These are phyloP conservation scores for Colletotrichum gloeosporioides DNA, from an alignment of 2,329 filamentous ascomycete genomes.

Conservation along the genomic window DNA sequence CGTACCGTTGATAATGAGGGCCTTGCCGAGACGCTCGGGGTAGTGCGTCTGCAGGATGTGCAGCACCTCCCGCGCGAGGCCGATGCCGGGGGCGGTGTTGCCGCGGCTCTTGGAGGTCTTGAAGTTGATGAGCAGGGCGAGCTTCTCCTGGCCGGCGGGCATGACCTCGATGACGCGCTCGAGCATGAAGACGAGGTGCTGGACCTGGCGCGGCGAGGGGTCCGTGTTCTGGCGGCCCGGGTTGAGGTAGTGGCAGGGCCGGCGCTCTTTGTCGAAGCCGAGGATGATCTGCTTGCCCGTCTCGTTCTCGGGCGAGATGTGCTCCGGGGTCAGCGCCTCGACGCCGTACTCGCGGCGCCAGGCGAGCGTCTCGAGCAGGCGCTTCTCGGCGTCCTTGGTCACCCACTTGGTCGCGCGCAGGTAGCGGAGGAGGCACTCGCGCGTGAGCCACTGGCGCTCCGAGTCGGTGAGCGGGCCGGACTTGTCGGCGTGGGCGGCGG, in stretches of 20 bases:
- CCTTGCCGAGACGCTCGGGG: conserved; percentile 87
- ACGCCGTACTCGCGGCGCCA: conserved; percentile 94
- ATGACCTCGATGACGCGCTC: conserved; percentile 89
- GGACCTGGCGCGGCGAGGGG: conserved; percentile 81
- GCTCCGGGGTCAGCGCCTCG: conserved; percentile 78
- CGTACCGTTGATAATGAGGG: conserved; percentile 87
- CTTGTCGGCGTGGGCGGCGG: conserved; percentile 58
- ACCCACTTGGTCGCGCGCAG: conserved; percentile 94
- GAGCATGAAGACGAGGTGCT: conserved; percentile 96
- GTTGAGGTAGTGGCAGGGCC: conserved; percentile 91
- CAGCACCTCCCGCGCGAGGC: conserved; percentile 82
- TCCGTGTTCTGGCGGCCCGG: conserved; percentile 94
- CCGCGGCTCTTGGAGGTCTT: conserved; percentile 77
- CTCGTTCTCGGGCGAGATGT: conserved; percentile 93
- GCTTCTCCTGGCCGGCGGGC: conserved; percentile 83
- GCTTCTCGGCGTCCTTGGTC: conserved; percentile 74
- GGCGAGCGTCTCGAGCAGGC: conserved; percentile 79
- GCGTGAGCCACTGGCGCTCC: conserved; percentile 89
- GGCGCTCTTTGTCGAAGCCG: conserved; percentile 83
- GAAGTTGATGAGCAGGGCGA: conserved; percentile 92
- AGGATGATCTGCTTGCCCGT: conserved; percentile 93
- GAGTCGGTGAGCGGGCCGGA: conserved; percentile 73
- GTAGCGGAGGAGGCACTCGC: conserved; percentile 91
- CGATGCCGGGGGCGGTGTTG: conserved; percentile 75
- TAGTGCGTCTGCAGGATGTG: conserved; percentile 95